A percentile compares a stretch with the other conserved stretches of the same genome.
These are phyloP conservation scores for Neurospora sublineolata DNA, from an alignment of 495 filamentous ascomycete genomes.

Conservation along the genomic window DNA sequence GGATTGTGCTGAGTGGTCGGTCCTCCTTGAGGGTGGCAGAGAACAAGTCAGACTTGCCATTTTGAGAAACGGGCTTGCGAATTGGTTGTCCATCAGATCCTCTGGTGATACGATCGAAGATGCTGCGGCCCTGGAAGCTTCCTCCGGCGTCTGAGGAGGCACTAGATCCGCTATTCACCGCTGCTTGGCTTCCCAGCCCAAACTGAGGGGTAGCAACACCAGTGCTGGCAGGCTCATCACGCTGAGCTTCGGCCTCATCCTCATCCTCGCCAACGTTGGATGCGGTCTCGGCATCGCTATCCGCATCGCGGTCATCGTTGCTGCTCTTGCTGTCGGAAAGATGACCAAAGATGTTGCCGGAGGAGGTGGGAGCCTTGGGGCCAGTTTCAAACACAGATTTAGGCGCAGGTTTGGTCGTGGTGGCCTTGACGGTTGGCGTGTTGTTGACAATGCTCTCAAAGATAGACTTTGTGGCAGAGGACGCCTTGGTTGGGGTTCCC, in stretches of 20 bases:
- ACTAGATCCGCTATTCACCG: slow-evolving; percentile 15
- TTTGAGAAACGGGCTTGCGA: slow-evolving; percentile 17
- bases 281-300: slow-evolving; percentile 34
- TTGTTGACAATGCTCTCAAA: slow-evolving; percentile 37
- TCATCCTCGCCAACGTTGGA: slow-evolving; percentile 31
- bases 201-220: slow-evolving; percentile 26
- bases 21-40: slow-evolving; percentile 21
- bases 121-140: slow-evolving; percentile 33
- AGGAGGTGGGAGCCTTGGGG: slow-evolving; percentile 11
- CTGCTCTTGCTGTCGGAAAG: slow-evolving; percentile 43
- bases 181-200: slow-evolving; percentile 12
- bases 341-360: slow-evolving; percentile 50
- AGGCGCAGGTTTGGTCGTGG: slow-evolving; percentile 11
- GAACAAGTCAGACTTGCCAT: slow-evolving; percentile 16
- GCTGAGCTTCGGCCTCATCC: slow-evolving; percentile 17
- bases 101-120: slow-evolving; percentile 49
- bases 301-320: slow-evolving; percentile 34
- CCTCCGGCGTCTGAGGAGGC: slow-evolving; percentile 26
- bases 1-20: slow-evolving; percentile 20
- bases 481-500: slow-evolving; percentile 22
- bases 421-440: slow-evolving; percentile 3
- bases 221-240: slow-evolving; percentile 16
- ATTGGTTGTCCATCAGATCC: slow-evolving; percentile 38
- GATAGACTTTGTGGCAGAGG: slow-evolving; percentile 33
- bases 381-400: slow-evolving; percentile 19